These are phyloP conservation scores for Balamuthia mandrillaris DNA, from an alignment of 208 protist genomes.

Conservation along the genomic window DNA sequence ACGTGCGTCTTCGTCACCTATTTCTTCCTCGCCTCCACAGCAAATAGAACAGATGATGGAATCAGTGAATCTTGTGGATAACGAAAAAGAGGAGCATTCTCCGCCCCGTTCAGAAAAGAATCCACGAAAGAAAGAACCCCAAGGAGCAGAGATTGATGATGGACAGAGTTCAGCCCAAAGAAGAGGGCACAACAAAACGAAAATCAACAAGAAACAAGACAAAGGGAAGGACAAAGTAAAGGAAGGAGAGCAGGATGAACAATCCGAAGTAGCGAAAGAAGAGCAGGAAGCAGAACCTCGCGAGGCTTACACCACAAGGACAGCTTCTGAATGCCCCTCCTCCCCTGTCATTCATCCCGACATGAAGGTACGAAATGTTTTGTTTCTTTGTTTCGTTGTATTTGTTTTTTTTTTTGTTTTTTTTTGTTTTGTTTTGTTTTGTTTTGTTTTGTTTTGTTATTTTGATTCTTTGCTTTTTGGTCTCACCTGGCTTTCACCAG, in stretches of 20 bases:
- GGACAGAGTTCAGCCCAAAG: background rate
- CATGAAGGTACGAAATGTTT: constrained; percentile 36
- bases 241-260: background rate
- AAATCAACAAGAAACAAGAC: background rate
- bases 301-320: background rate
- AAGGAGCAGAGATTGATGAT: background rate
- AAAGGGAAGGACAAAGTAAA: background rate
- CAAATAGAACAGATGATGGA: too few relatives aligned
- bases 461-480: background rate
- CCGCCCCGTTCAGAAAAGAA: background rate
- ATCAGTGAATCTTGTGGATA: constrained; percentile 36
- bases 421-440: background rate
- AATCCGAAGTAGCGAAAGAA: background rate
- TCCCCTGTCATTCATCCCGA: constrained; percentile 43
- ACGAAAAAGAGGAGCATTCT: background rate
- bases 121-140: background rate
- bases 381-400: background rate
- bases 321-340: too few relatives aligned
- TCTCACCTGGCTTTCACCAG: background rate
- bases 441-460: background rate
- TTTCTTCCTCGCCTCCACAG: too few relatives aligned
- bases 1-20: too few relatives aligned
- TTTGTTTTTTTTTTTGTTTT: background rate
- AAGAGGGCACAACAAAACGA: background rate
- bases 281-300: background rate